Percentiles rank a stretch among this genome's conserved stretches.
Conservation (phyloP, 1,139 yeast genomes). For the Saccharomycopsis phalli region DNA sequence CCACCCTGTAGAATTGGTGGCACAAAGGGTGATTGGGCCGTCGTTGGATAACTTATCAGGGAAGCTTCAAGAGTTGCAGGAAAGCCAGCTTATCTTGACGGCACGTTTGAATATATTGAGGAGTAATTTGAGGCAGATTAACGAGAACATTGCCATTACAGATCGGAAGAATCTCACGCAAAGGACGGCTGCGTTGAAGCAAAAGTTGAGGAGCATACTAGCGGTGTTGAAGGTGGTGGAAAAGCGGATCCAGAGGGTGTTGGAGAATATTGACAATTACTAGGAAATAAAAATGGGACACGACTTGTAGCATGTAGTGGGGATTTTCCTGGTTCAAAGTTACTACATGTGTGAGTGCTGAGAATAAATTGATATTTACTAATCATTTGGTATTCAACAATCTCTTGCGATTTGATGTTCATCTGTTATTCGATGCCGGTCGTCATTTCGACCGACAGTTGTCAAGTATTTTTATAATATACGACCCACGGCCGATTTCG, state of each 20-base stretch:
- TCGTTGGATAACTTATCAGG: constrained; percentile 14
- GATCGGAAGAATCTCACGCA: constrained; percentile 1
- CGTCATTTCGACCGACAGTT: not conserved
- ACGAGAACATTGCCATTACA: constrained; percentile 7
- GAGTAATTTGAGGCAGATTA: constrained; percentile 5
- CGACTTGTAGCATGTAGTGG: too few relatives aligned
- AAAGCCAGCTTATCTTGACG: constrained; percentile 15
- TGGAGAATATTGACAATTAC: too few relatives aligned
- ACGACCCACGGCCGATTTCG: too few relatives aligned
- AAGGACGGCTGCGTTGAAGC: constrained; percentile 2
- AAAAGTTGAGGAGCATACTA: constrained; percentile 1
- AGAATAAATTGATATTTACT: too few relatives aligned
- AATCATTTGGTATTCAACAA: too few relatives aligned
- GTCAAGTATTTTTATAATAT: not conserved
- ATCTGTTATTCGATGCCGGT: too few relatives aligned
- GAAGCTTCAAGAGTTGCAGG: constrained; percentile 15
- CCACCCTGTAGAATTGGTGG: constrained; percentile 19
- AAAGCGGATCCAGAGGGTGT: not conserved
- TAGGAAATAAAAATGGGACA: too few relatives aligned
- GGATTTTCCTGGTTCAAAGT: too few relatives aligned
- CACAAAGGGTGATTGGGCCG: constrained; percentile 18
- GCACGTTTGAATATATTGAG: constrained; percentile 9
- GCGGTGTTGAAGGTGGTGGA: constrained; percentile 1
- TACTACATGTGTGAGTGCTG: too few relatives aligned
- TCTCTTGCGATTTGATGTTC: too few relatives aligned